Base-by-base conservation (phyloP, 345 rosid genomes). In the Dipteronia sinensis region DNA sequence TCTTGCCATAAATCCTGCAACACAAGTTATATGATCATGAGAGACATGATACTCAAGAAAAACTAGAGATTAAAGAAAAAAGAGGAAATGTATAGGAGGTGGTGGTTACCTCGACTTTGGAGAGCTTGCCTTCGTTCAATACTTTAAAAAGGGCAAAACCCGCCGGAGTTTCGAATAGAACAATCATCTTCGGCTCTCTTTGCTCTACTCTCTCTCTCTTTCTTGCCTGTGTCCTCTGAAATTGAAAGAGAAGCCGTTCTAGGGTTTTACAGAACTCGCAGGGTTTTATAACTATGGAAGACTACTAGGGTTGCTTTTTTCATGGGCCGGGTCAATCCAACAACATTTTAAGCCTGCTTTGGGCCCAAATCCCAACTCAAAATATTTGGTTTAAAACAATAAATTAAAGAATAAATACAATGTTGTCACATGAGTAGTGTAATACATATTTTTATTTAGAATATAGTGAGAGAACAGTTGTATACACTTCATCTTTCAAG, bases 61-160 rank as follows among this genome's bases (percentile, higher is more conserved):
- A 65, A 15, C 11, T 65, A 15, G 3, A 20, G 15, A 44, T 34
- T 15, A n/a, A 38, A 5, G 11, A 23, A 12, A 11, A 51, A 12
- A 65, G 20, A 34, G 2, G 23, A 61, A 44, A 23, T 11, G 7
- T 42, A 9, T 31, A 34, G 10, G 49, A 44, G 25, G 73, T 53
- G 40, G 65, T 42, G 49, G 15, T 69, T 78, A 93, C 98, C 92
- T 91, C 94, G 75, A 90, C 86, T 80, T 91, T 86, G 34, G 91
- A 75, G 69, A 91, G 80, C 83, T 93, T 91, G 66, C 90, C 90
- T 82, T 88, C 97, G 80, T 92, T 87, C 73, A 85, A 66, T 0
- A 93, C 91, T 80, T 91, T 91, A 62, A 93, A 92, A 29, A 90
- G 89, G 69, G 90, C 92, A 71, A 88, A 90, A 47, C 98, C 95